Percentiles rank a stretch among this genome's conserved stretches.
phyloP scores from a whole-genome alignment of 768 basidiomycete genomes.

The Omphalotus guepiniiformis region DNA sequence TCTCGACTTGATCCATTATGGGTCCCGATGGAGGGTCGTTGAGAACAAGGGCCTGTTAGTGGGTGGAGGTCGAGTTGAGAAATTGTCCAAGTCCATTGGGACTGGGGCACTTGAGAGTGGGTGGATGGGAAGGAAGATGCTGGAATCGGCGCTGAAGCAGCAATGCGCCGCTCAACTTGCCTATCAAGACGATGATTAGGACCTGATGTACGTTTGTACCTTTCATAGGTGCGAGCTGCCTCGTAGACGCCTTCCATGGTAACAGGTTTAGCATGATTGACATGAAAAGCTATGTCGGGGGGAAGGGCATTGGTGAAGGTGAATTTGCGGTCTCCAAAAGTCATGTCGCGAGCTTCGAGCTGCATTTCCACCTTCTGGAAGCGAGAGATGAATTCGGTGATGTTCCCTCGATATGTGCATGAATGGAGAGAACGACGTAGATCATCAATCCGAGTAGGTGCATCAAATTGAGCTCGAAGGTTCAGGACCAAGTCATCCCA shows the following conservation, averaged over 20 bases:
- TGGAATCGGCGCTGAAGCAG: neutral
- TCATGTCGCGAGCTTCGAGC: neutral
- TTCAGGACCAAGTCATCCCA: neutral
- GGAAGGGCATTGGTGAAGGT: neutral
- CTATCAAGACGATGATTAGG: neutral
- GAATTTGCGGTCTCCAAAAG: neutral
- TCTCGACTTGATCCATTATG: too few species aligned
- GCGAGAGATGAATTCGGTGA: neutral
- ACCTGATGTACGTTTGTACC: neutral
- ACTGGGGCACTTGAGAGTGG: neutral
- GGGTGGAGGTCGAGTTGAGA: neutral
- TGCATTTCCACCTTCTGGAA: neutral
- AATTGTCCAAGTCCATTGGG: slow-evolving; percentile 10
- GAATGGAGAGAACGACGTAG: neutral
- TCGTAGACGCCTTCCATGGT: slow-evolving; percentile 13
- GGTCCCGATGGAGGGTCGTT: too few species aligned
- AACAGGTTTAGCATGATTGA: neutral
- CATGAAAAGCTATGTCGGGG: neutral
- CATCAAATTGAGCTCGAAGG: neutral
- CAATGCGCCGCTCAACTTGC: neutral
- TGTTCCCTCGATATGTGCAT: neutral
- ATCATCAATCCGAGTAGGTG: neutral
- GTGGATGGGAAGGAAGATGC: neutral
- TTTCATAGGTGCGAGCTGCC: slow-evolving; percentile 10
- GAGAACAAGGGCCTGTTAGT: too few species aligned